Conservation (phyloP, 176 grass and related monocot species). For the Cocos nucifera region DNA sequence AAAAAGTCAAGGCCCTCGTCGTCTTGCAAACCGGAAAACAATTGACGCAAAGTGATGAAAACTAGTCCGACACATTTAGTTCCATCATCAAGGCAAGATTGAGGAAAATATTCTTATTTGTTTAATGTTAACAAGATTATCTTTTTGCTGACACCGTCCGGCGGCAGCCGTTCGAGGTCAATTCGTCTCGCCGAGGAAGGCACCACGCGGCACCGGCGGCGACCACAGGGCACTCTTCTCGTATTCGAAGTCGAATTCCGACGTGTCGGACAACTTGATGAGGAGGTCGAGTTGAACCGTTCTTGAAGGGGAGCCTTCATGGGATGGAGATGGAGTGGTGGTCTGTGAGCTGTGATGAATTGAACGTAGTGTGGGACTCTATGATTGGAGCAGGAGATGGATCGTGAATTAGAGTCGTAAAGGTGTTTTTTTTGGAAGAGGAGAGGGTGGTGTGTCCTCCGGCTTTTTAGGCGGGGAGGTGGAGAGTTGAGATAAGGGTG, state of each 20-base stretch:
- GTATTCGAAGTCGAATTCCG: conserved; percentile 77
- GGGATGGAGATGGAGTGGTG: conserved; percentile 7
- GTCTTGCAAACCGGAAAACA: too few species aligned
- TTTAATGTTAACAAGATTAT: too few species aligned
- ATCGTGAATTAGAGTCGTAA: neutral
- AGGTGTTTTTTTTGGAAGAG: neutral
- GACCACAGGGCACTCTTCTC: conserved; percentile 48
- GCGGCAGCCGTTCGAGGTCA: neutral
- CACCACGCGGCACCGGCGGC: conserved; percentile 43
- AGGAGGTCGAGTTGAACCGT: conserved; percentile 49
- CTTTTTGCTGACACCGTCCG: too few species aligned
- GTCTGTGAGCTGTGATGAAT: neutral
- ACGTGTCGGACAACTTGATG: conserved; percentile 56
- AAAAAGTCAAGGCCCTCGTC: too few species aligned
- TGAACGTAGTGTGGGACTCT: too few species aligned
- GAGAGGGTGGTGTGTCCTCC: conserved; percentile 4
- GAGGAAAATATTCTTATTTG: too few species aligned
- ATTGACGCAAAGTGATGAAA: too few species aligned
- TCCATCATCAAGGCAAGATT: too few species aligned
- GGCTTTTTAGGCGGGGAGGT: neutral
- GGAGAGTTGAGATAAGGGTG: conserved; percentile 7
- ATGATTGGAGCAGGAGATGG: conserved; percentile 18
- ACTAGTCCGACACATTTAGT: too few species aligned
- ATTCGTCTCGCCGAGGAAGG: conserved; percentile 19
- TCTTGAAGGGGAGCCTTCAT: conserved; percentile 2